A percentile compares a stretch with the other conserved stretches of the same genome.
Conservation (phyloP, 1,284 basidiomycete species). For the Pisolithus thermaeus region DNA sequence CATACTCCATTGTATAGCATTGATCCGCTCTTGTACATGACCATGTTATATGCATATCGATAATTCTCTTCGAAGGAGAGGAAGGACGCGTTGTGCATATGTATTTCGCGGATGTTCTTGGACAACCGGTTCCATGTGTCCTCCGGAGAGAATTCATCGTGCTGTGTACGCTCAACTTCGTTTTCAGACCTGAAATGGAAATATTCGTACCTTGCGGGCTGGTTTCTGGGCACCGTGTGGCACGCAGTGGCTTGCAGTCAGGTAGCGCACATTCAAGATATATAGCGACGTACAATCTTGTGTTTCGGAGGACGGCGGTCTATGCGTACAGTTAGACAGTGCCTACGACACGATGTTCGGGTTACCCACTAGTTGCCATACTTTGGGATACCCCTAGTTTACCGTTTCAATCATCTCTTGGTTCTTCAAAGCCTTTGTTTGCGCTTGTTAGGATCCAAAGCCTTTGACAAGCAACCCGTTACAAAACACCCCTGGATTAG, state of each 20-base stretch:
- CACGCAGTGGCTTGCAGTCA: slow-evolving; percentile 13
- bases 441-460: slow-evolving; percentile 28
- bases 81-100: slow-evolving; percentile 88
- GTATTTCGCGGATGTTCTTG: slow-evolving; percentile 89
- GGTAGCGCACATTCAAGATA: slow-evolving; percentile 11
- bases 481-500: neutral
- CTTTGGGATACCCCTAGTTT: slow-evolving; percentile 8
- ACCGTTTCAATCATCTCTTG: slow-evolving; percentile 7
- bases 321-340: slow-evolving; percentile 13
- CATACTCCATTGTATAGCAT: slow-evolving; percentile 87
- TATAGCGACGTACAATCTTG: slow-evolving; percentile 43
- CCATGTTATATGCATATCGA: slow-evolving; percentile 92
- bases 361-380: slow-evolving; percentile 40
- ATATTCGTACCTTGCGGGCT: slow-evolving; percentile 42
- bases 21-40: slow-evolving; percentile 81
- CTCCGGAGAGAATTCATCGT: slow-evolving; percentile 62
- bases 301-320: slow-evolving; percentile 39
- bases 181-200: neutral
- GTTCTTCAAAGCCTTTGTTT: slow-evolving; percentile 18
- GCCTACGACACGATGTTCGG: neutral
- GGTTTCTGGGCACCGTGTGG: slow-evolving; percentile 37
- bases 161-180: slow-evolving; percentile 34
- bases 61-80: slow-evolving; percentile 98
- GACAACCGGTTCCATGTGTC: slow-evolving; percentile 75
- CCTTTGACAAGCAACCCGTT: slow-evolving; percentile 26